Percentiles rank a stretch among this genome's conserved stretches.
phyloP scores from a whole-genome alignment of 2,329 filamentous ascomycete genomes.

The Penicillium sp. region DNA sequence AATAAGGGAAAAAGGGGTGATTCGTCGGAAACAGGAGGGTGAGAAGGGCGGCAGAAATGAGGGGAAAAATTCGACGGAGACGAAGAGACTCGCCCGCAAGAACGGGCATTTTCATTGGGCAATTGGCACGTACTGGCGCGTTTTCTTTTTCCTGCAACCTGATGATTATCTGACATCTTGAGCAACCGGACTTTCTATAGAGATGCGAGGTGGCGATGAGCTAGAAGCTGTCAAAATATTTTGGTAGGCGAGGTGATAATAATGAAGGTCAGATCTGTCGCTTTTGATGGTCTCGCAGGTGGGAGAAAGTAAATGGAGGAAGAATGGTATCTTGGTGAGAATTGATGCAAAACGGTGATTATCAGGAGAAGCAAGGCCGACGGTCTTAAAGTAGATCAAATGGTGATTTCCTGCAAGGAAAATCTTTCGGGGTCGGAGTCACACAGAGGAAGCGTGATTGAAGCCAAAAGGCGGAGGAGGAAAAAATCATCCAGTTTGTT shows the following conservation, averaged over 20 bases:
- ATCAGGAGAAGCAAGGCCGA: background rate
- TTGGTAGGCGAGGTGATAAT: background rate
- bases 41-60: constrained; percentile 11
- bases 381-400: background rate
- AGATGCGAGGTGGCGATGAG: background rate
- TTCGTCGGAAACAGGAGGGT: constrained; percentile 2
- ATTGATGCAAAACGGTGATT: background rate
- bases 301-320: background rate
- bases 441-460: background rate
- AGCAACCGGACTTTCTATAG: background rate
- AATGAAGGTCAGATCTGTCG: background rate
- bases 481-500: constrained; percentile 4
- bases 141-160: constrained; percentile 44
- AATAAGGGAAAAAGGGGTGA: background rate
- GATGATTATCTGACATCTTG: constrained; percentile 40
- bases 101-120: constrained; percentile 14
- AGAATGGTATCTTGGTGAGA: background rate
- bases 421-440: background rate
- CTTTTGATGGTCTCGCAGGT: background rate
- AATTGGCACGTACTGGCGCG: constrained; percentile 41
- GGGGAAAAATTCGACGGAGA: constrained; percentile 14
- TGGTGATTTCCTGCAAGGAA: background rate
- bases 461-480: constrained; percentile 6
- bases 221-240: background rate
- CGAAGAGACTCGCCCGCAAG: background rate